Percentiles rank a stretch among this genome's conserved stretches.
These are phyloP conservation scores for Xylaria bambusicola DNA, from an alignment of 495 filamentous ascomycete genomes.

Conservation along the genomic window DNA sequence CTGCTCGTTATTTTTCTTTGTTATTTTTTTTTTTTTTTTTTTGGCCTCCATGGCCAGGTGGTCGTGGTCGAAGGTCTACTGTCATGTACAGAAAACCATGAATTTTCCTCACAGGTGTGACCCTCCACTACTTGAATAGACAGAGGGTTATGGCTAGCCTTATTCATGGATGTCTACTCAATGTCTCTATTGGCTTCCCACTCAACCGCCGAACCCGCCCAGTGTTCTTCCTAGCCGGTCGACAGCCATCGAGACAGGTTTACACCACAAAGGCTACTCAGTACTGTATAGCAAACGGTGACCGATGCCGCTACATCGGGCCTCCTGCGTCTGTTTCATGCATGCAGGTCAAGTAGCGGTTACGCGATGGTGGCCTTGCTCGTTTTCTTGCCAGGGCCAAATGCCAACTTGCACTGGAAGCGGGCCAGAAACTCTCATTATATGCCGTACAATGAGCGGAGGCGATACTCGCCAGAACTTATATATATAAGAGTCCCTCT, in stretches of 20 bases:
- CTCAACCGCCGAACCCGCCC: conserved; percentile 14
- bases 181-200: conserved; percentile 4
- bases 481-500: neutral
- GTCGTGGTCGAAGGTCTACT: conserved; percentile 10
- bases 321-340: conserved; percentile 23
- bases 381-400: neutral
- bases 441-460: neutral
- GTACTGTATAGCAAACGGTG: conserved; percentile 9
- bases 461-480: conserved; percentile 1
- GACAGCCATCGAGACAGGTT: conserved; percentile 2
- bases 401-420: too few relatives aligned
- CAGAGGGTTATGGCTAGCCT: conserved; percentile 8
- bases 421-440: conserved; percentile 9
- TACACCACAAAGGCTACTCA: conserved; percentile 2
- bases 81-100: too few relatives aligned
- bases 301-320: conserved; percentile 9
- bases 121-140: conserved; percentile 12
- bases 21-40: too few relatives aligned
- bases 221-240: conserved; percentile 7
- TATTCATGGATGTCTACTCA: conserved; percentile 4
- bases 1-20: neutral
- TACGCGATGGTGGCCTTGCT: conserved; percentile 12
- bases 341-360: conserved; percentile 22
- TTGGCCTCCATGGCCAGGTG: neutral
- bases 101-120: neutral